A percentile compares a stretch with the other conserved stretches of the same genome.
These are phyloP conservation scores for Russula griseocarnosa DNA, from an alignment of 768 basidiomycete genomes.

Conservation along the genomic window DNA sequence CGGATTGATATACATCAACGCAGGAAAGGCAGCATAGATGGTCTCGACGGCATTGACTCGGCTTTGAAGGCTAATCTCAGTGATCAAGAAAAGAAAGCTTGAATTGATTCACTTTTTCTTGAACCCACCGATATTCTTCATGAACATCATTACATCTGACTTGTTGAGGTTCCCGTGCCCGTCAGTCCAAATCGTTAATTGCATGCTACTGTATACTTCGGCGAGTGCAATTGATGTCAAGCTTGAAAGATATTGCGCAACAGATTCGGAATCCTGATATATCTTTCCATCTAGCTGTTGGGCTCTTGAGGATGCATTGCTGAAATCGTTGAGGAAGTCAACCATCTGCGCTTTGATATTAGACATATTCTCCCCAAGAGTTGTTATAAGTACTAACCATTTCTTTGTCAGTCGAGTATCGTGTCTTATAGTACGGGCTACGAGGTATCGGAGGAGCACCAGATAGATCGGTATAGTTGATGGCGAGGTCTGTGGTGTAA, in stretches of 20 bases:
- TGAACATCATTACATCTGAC: constrained; percentile 50
- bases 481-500: constrained; percentile 31
- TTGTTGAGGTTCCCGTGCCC: constrained; percentile 48
- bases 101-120: constrained; percentile 37
- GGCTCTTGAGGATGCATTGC: constrained; percentile 43
- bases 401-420: constrained; percentile 35
- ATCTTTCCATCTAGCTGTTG: constrained; percentile 47
- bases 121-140: constrained; percentile 36
- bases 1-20: constrained; percentile 53
- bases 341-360: constrained; percentile 36
- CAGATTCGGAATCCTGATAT: constrained; percentile 43
- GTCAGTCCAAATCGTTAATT: constrained; percentile 51
- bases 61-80: constrained; percentile 3
- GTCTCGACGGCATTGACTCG: constrained; percentile 52
- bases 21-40: constrained; percentile 48
- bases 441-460: constrained; percentile 41
- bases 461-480: constrained; percentile 35
- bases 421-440: constrained; percentile 42
- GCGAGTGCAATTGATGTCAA: constrained; percentile 51
- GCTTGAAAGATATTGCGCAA: constrained; percentile 49
- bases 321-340: constrained; percentile 44
- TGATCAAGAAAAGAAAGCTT: background rate
- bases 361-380: background rate
- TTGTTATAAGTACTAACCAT: constrained; percentile 13
- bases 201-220: constrained; percentile 50